Base-by-base conservation (phyloP, 768 basidiomycete genomes). In the Auricularia sp. region DNA sequence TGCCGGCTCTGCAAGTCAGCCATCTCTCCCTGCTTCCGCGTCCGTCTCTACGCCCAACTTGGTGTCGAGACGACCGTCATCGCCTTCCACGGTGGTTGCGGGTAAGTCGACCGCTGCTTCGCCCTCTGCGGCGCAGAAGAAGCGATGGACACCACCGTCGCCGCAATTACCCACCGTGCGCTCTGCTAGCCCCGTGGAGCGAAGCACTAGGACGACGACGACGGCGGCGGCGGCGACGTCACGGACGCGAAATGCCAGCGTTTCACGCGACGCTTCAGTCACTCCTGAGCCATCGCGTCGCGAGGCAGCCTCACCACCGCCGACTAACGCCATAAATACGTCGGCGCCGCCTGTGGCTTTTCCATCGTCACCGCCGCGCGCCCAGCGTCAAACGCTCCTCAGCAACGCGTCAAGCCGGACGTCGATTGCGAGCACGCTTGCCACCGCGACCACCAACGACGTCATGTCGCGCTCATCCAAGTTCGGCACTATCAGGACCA, bases 401-500 rank as follows among this genome's bases (percentile, higher is more conserved):
- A 35, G 47, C 61, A 42, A 42, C 36, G 39, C 34, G 10, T 61
- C 67, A 36, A 63, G 65, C 47, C 62, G 68, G 21, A 51, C 53
- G 1, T 69, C 68, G 29, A 53, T 67, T 21, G 68, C 68, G 18
- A 66, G 66, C 36, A 68, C 68, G 18, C 56, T 60, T 29, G 63
- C 42, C 34, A 59, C 56, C 10, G 34, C 56, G 23, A 59, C 29
- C 56, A 64, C 58, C 51, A 63, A 34, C 64, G 62, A 3, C 43
- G 61, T 6, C 21, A 18, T 21, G 14, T 51, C 47, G 16, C 5
- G 47, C 10, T 86, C 39, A 14, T 42, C 83, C 71, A 87, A 83
- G 71, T 92, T 84, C 73, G 88, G 85, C 51, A 93, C 91, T 11
- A 84, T 92, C 66, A 80, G 88, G 70, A 91, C 91, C n/a, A 78